Base-by-base conservation (phyloP, 306 rosid species). In the Ziziphus jujuba region DNA sequence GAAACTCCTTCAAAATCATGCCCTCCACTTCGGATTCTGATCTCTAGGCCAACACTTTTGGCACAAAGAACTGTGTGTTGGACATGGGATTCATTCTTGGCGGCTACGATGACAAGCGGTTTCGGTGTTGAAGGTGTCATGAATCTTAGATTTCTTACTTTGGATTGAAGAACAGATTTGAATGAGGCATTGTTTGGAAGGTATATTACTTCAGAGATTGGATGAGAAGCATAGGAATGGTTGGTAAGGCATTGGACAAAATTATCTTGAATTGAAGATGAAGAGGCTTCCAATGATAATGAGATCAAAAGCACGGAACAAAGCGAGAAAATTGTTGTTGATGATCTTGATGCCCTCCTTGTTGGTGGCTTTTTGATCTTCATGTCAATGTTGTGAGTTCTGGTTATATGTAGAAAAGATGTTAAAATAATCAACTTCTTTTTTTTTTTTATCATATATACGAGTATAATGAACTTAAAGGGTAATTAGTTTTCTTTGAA, bases 1-100 rank as follows among this genome's bases (percentile, higher is more conserved):
- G 86, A 74, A 13, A 81, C 34, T 14, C 80, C 71, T 50, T 81
- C 82, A 2, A 44, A 81, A 24, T 81, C 85, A n/a, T 77, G 85
- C 35, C 82, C 82, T 0, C 77, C 78, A 28, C 86, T 82, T 55
- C 83, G 78, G 61, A 71, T 82, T 59, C 72, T 63, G 9, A 78
- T 66, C 23, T 66, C 25, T 13, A 82, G 8, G 19, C 40, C 65
- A 1, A 51, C 65, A 0, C 33, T 22, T 59, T 66, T 50, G n/a
- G 78, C 51, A 10, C 80, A 78, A 11, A 66, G 3, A 2, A 77
- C 49, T 3, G 83, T 53, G 6, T 62, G 10, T 66, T 72, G 80
- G 17, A 78, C 75, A 5, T 71, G 75, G 49, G 76, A 63, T 22
- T 43, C 40, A 15, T 67, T 62, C 23, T 20, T 20, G 35, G 76